Evolutionary conservation across 768 basidiomycete species (phyloP).

Genomic region (Trametes meyenii): DNA sequence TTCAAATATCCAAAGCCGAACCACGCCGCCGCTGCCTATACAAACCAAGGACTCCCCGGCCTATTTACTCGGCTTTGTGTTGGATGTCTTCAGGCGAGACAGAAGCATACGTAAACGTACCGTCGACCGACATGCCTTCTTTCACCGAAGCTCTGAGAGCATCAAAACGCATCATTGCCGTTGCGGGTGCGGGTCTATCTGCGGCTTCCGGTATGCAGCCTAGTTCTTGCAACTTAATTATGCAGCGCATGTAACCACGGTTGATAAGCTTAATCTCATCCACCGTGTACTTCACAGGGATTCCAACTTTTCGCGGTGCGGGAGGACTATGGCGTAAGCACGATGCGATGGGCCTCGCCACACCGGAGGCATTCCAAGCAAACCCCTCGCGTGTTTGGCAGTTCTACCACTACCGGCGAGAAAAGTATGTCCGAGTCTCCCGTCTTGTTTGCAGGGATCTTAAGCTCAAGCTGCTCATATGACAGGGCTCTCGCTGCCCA

Average conservation of each 20-base stretch:
- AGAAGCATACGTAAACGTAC: not conserved
- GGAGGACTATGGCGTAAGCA: conserved; percentile 57
- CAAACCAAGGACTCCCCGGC: not conserved
- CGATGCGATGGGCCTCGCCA: conserved; percentile 53
- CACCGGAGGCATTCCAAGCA: conserved; percentile 51
- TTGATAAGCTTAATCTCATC: conserved; percentile 1
- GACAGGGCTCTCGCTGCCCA: conserved; percentile 47
- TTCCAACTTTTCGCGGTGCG: conserved; percentile 54
- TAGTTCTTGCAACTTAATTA: not conserved
- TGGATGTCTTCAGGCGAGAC: not conserved
- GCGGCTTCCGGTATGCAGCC: conserved; percentile 55
- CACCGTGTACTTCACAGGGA: conserved; percentile 24
- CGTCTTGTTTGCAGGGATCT: not conserved
- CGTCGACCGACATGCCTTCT: conserved; percentile 22
- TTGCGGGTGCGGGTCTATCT: conserved; percentile 64
- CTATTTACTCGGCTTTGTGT: not conserved
- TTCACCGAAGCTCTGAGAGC: conserved; percentile 28
- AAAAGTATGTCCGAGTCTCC: conserved; percentile 42
- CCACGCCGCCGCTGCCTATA: no score
- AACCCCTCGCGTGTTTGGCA: conserved; percentile 61
- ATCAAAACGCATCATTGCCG: conserved; percentile 43
- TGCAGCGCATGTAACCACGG: not conserved
- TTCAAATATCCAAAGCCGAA: no score
- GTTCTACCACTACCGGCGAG: conserved; percentile 66
- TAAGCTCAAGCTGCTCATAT: not conserved